phyloP scores from a whole-genome alignment of 78 protist species.

The Guillardia theta region DNA sequence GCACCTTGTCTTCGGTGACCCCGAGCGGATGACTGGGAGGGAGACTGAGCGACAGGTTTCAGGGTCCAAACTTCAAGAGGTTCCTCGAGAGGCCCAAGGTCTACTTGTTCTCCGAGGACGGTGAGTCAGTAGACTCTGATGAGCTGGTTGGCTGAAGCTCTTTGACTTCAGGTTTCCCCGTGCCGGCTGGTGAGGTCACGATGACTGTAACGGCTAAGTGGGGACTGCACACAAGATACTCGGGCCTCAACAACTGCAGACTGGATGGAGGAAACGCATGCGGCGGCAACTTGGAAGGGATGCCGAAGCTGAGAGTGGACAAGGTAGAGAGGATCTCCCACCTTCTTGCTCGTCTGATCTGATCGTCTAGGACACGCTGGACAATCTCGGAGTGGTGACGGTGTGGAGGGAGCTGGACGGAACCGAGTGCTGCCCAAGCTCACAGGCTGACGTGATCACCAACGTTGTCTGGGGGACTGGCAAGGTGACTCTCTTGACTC shows the following conservation, averaged over 20 bases:
- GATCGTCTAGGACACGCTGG: background rate
- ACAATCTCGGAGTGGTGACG: background rate
- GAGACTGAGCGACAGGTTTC: too few relatives aligned
- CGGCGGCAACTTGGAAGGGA: background rate
- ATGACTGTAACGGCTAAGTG: background rate
- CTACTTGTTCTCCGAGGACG: background rate
- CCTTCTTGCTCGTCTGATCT: too few relatives aligned
- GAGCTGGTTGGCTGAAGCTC: too few relatives aligned
- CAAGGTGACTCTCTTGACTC: too few relatives aligned
- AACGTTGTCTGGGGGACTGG: background rate
- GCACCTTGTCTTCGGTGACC: background rate
- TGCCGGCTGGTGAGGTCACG: background rate
- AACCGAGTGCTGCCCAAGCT: background rate
- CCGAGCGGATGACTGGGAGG: too few relatives aligned
- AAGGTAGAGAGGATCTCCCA: too few relatives aligned
- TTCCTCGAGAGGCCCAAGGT: background rate
- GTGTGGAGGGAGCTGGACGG: background rate
- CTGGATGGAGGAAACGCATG: background rate
- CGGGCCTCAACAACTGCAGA: background rate
- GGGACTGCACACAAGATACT: background rate
- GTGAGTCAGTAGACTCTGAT: too few relatives aligned
- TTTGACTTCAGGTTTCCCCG: background rate
- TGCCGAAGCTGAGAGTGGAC: slow-evolving; percentile 10
- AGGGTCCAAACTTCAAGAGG: background rate
- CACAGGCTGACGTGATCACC: background rate